Base-by-base conservation (phyloP, 441 rosid genomes). In the Isatis lusitanica region DNA sequence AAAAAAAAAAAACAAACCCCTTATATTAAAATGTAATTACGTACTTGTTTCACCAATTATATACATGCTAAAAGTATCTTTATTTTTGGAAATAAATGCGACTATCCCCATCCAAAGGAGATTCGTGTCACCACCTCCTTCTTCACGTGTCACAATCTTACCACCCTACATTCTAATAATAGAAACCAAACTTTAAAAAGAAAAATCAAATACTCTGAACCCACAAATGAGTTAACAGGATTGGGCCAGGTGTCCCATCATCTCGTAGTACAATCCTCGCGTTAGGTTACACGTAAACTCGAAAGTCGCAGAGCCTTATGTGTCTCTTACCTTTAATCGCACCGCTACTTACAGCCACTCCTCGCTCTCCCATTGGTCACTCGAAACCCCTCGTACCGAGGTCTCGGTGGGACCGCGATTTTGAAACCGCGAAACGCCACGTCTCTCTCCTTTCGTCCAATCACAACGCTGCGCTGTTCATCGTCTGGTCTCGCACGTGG, bases 381-480 rank as follows among this genome's bases (percentile, higher is more conserved):
- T 13, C 56, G 5, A 1, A 0, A 1, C n/a, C 40, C 33, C 36
- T 68, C 76, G 69, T 60, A 30, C 24, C 9, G 2, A 35, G 70
- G 73, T 67, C 68, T 11, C 0, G 6, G 33, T 52, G 16, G 68
- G 78, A 51, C 57, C 58, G 10, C 17, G 4, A 26, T 6, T 33
- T 46, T 38, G 18, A 40, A 31, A 62, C 69, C 18, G 2, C n/a
- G 31, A 61, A 56, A 30, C 47, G 75, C 79, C 79, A 76, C 75
- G 79, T 70, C 66, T 63, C 51, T 7, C 5, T 16, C 0, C 15
- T 63, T 9, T 69, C 31, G 24, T 16, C 79, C 79, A 76, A 76
- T 70, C 79, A 15, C 55, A 28, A 38, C 52, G 62, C 64, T 69
- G 79, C 18, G 79, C 75, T 76, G 79, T 76, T 70, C 61, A 76